Percentiles rank a stretch among this genome's conserved stretches.
These are phyloP conservation scores for Gracilaria gracilis DNA, from an alignment of 23 red algal genomes.

Conservation along the genomic window DNA sequence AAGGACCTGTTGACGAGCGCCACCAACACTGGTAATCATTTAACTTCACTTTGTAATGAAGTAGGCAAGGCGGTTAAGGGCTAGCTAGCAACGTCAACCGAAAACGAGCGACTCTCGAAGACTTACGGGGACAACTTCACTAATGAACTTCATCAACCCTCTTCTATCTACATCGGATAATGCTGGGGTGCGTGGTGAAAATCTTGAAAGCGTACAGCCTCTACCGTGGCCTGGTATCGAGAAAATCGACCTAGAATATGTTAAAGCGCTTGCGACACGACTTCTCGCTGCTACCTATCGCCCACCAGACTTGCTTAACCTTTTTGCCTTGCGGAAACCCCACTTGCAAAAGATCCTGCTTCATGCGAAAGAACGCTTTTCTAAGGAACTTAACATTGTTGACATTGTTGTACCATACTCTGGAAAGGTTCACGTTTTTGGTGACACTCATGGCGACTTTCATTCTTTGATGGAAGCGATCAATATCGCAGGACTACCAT, in stretches of 20 bases:
- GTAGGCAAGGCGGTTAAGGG: background rate
- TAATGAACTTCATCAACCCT: background rate
- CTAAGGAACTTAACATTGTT: conserved; percentile 67
- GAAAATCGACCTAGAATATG: conserved; percentile 18
- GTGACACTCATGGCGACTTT: conserved; percentile 84
- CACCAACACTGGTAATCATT: no score
- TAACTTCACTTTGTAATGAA: no score
- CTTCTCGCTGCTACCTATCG: conserved; percentile 46
- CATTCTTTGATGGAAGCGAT: conserved; percentile 69
- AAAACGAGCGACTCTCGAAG: background rate
- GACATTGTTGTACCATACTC: conserved; percentile 54
- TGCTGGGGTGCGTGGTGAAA: conserved; percentile 44
- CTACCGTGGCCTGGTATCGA: conserved; percentile 48
- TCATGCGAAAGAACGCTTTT: conserved; percentile 39
- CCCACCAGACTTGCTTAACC: conserved; percentile 59
- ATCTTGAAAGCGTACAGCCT: conserved; percentile 33
- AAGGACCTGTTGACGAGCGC: no score
- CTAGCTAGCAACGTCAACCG: background rate
- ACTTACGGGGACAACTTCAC: background rate
- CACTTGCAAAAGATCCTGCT: conserved; percentile 38
- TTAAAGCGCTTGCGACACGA: conserved; percentile 44
- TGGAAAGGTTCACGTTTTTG: conserved; percentile 70
- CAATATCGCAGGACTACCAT: conserved; percentile 40
- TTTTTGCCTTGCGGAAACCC: conserved; percentile 52
- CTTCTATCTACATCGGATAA: background rate